Conservation (phyloP, 139 green algal genomes). For the Volvox africanus region DNA sequence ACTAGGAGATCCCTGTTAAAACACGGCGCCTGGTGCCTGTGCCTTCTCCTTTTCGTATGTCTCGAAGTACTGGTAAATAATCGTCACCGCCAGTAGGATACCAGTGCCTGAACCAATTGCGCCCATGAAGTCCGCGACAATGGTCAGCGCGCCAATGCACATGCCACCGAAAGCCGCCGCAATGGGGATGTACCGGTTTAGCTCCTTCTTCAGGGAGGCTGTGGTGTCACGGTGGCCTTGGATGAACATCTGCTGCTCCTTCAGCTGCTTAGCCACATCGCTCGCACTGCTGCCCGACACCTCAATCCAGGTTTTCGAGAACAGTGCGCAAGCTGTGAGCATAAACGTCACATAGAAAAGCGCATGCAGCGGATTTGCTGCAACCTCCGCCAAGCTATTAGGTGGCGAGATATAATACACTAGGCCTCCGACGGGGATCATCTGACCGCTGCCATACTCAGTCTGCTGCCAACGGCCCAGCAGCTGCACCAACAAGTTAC, state of each 20-base stretch:
- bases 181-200: conserved; percentile 89
- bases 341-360: conserved; percentile 99
- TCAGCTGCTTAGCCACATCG: conserved; percentile 98
- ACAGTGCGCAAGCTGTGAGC: conserved; percentile 97
- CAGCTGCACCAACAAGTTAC: conserved; percentile 93
- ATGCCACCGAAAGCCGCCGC: conserved; percentile 97
- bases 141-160: conserved; percentile 99
- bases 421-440: conserved; percentile 93
- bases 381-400: conserved; percentile 85
- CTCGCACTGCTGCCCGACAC: conserved; percentile 93
- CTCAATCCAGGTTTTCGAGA: conserved; percentile 99
- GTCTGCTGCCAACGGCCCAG: conserved; percentile 72
- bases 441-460: conserved; percentile 83
- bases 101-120: conserved; percentile 94
- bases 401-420: conserved; percentile 99
- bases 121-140: conserved; percentile 99
- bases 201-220: conserved; percentile 93
- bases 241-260: conserved; percentile 97
- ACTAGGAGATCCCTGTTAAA: conserved; percentile 44
- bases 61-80: conserved; percentile 97
- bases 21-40: conserved; percentile 64
- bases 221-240: conserved; percentile 90
- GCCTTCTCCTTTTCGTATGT: conserved; percentile 89
- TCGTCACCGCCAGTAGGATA: conserved; percentile 98
- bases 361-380: conserved; percentile 95